phyloP scores from a whole-genome alignment of 352 stramenopile genomes.

The Pythium vanterpoolii region DNA sequence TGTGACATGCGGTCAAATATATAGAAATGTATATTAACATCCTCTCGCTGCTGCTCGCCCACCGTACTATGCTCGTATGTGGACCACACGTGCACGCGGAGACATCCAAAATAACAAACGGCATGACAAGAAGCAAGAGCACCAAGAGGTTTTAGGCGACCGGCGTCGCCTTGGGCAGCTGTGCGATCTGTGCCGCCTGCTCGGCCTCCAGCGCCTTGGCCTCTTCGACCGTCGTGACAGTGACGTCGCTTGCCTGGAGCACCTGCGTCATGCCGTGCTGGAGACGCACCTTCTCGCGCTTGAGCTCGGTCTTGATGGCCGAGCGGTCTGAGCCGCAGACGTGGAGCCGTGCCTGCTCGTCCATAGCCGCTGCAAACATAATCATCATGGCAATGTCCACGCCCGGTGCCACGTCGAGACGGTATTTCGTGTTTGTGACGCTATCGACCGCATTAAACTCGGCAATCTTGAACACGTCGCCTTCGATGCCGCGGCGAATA shows the following conservation, averaged over 20 bases:
- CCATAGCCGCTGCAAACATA: slow-evolving; percentile 18
- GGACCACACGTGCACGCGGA: background rate
- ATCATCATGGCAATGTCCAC: slow-evolving; percentile 15
- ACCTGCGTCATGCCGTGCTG: slow-evolving; percentile 5
- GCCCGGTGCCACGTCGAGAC: slow-evolving; percentile 12
- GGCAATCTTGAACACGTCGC: slow-evolving; percentile 13
- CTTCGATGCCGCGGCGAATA: slow-evolving; percentile 14
- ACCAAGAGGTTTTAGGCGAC: background rate
- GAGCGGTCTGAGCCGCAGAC: slow-evolving; percentile 9
- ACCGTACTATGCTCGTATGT: background rate
- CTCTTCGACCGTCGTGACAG: slow-evolving; percentile 7
- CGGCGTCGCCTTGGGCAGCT: background rate
- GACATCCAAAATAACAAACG: slow-evolving; percentile 3
- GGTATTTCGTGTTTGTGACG: slow-evolving; percentile 9
- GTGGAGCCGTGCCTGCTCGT: slow-evolving; percentile 11
- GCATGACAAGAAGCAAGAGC: slow-evolving; percentile 4
- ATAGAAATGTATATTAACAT: background rate
- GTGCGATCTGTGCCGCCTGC: background rate
- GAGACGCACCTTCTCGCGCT: slow-evolving; percentile 13
- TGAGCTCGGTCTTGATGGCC: slow-evolving; percentile 14
- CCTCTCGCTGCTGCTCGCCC: background rate
- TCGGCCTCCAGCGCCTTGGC: slow-evolving; percentile 4
- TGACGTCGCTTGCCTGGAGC: background rate
- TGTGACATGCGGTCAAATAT: background rate
- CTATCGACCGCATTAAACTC: slow-evolving; percentile 8